A percentile compares a stretch with the other conserved stretches of the same genome.
Conservation (phyloP, 169 alveolate genomes). For the Plasmodium coatneyi region DNA sequence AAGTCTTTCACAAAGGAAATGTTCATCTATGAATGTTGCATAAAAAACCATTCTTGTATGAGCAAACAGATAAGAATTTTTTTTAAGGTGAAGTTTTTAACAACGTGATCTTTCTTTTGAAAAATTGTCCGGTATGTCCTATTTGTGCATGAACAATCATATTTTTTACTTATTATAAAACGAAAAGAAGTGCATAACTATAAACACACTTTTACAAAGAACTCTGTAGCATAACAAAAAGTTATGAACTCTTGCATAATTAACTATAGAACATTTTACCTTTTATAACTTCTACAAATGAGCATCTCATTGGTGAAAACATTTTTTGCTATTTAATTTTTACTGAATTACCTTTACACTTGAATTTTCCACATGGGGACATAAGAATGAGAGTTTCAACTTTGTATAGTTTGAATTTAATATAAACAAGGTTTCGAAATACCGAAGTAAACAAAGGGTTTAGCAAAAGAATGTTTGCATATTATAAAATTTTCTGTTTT, state of each 20-base stretch:
- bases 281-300: neutral
- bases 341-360: neutral
- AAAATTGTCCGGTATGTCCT: neutral
- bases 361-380: neutral
- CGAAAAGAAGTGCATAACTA: neutral
- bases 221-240: neutral
- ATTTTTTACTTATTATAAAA: neutral
- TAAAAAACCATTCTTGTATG: neutral
- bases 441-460: neutral
- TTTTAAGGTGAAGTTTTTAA: neutral
- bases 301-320: neutral
- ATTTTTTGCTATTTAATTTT: neutral
- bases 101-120: neutral
- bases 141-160: neutral
- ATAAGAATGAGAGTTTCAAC: neutral
- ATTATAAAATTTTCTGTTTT: neutral
- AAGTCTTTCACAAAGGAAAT: constrained; percentile 1
- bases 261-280: neutral
- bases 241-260: neutral
- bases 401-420: neutral
- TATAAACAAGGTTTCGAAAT: neutral
- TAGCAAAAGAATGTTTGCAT: constrained; percentile 6
- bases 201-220: neutral
- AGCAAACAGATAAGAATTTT: neutral
- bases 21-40: neutral